phyloP scores from a whole-genome alignment of 768 basidiomycete genomes.

The Dioszegia crocea region DNA sequence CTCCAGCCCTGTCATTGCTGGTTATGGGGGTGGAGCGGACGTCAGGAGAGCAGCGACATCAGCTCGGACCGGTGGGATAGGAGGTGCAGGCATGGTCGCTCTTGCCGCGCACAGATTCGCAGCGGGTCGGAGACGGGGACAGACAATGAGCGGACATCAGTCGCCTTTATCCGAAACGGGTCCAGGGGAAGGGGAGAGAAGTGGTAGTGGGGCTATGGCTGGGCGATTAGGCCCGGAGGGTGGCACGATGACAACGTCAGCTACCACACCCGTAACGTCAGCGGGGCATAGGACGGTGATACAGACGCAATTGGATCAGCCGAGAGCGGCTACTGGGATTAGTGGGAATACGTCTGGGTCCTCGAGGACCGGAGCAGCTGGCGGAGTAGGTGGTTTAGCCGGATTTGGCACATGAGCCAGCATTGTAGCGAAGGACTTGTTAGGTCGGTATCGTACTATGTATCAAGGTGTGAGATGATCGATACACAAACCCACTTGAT shows the following conservation, averaged over 20 bases:
- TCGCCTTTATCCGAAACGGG: background rate
- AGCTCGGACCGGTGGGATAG: background rate
- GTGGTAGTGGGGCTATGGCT: background rate
- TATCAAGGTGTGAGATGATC: background rate
- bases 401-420: background rate
- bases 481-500: too few species aligned
- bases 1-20: background rate
- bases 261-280: background rate
- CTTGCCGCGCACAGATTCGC: slow-evolving; percentile 7
- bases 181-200: background rate
- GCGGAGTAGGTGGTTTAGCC: slow-evolving; percentile 7
- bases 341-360: slow-evolving; percentile 8
- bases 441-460: background rate
- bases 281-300: background rate
- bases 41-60: background rate
- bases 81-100: slow-evolving; percentile 3
- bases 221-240: background rate
- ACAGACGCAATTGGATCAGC: slow-evolving; percentile 7
- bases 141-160: background rate
- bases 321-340: background rate
- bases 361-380: slow-evolving; percentile 1
- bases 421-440: background rate
- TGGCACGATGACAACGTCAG: background rate
- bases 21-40: background rate
- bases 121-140: background rate